Evolutionary conservation across 768 basidiomycete genomes (phyloP).

Genomic region (Hemileccinum impolitum): DNA sequence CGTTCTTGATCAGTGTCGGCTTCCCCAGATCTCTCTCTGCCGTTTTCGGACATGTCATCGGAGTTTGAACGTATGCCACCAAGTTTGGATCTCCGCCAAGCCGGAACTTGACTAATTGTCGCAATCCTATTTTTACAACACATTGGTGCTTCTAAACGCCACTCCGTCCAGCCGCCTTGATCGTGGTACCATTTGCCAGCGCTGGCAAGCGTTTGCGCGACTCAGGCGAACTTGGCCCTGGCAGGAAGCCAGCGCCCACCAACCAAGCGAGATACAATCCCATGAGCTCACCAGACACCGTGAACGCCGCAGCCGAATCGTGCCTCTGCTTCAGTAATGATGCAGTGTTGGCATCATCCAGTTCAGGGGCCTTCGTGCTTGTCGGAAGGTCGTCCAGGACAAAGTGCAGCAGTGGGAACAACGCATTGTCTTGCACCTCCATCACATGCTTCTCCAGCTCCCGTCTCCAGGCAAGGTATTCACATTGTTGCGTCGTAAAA

Average conservation of each 20-base stretch:
- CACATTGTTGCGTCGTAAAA: conserved; percentile 71
- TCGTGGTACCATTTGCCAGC: conserved; percentile 36
- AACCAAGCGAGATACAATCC: conserved; percentile 93
- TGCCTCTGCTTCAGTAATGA: conserved; percentile 49
- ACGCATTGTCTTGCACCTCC: conserved; percentile 91
- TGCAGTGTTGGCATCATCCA: conserved; percentile 85
- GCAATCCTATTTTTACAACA: neutral
- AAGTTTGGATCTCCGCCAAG: neutral
- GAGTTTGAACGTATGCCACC: neutral
- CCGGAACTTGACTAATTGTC: too few species aligned
- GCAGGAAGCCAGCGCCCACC: conserved; percentile 78
- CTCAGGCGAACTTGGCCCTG: conserved; percentile 40
- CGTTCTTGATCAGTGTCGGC: neutral
- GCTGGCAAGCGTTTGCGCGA: conserved; percentile 49
- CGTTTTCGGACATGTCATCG: neutral
- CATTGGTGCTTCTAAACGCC: conserved; percentile 37
- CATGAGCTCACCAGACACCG: conserved; percentile 74
- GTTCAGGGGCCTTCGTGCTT: conserved; percentile 87
- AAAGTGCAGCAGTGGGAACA: conserved; percentile 96
- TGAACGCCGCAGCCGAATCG: conserved; percentile 37
- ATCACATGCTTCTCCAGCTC: conserved; percentile 94
- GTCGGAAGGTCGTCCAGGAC: conserved; percentile 97
- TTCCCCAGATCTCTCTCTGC: neutral
- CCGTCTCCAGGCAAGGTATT: conserved; percentile 90
- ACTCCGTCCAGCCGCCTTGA: conserved; percentile 69